Conservation (phyloP, 1,139 yeast genomes). For the Sugiyamaella xylanicola region DNA sequence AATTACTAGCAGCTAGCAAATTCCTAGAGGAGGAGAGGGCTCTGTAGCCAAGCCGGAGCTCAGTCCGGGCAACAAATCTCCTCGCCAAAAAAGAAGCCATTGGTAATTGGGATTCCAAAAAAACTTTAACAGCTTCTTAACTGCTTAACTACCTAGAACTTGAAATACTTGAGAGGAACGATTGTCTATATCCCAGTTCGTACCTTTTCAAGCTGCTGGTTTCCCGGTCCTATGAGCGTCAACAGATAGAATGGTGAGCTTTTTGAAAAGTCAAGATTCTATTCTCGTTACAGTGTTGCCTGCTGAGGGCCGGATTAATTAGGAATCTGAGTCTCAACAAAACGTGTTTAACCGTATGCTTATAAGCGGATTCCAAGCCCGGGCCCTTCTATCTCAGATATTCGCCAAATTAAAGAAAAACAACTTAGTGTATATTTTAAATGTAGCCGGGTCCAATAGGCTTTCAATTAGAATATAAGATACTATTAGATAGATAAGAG, state of each 20-base stretch:
- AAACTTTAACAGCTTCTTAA: too few species aligned
- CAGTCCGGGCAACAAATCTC: slow-evolving; percentile 7
- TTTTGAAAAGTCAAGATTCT: not conserved
- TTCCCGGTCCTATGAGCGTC: not conserved
- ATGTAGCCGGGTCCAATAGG: too few species aligned
- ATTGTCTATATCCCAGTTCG: not conserved
- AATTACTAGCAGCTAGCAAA: slow-evolving; percentile 53
- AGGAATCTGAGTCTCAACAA: slow-evolving; percentile 4
- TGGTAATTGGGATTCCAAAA: too few species aligned
- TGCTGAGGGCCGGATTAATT: slow-evolving; percentile 8
- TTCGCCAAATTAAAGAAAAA: not conserved
- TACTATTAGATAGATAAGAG: too few species aligned
- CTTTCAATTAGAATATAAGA: too few species aligned
- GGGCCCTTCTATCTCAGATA: too few species aligned
- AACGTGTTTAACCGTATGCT: slow-evolving; percentile 2
- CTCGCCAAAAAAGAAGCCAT: slow-evolving; percentile 13
- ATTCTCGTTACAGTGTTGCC: not conserved
- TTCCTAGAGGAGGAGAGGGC: slow-evolving; percentile 7
- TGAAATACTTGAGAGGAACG: too few species aligned
- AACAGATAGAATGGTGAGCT: too few species aligned
- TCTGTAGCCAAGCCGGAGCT: slow-evolving; percentile 6
- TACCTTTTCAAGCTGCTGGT: not conserved
- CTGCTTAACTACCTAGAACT: too few species aligned
- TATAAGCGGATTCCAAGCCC: not conserved
- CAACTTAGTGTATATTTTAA: too few species aligned